Evolutionary conservation across 2,329 filamentous ascomycete genomes (phyloP).

Genomic region (Amauroascus niger): DNA sequence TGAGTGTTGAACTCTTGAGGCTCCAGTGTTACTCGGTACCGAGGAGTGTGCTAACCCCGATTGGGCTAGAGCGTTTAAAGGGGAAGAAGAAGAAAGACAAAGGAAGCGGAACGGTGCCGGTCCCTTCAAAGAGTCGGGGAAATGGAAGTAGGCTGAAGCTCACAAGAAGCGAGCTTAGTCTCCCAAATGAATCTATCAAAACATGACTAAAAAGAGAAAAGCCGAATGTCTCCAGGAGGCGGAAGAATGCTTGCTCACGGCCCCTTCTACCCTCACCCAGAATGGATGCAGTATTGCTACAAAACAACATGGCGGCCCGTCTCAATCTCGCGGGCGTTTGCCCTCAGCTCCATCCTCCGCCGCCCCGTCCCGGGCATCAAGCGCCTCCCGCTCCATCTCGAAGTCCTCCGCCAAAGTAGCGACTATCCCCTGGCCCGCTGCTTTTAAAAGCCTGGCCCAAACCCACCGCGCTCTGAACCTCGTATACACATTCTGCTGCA

Average conservation of each 20-base stretch:
- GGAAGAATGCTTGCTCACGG: not conserved
- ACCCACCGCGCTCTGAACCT: slow-evolving; percentile 80
- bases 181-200: not conserved
- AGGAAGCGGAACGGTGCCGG: not conserved
- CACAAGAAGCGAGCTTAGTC: not conserved
- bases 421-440: slow-evolving; percentile 61
- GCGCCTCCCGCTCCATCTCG: slow-evolving; percentile 16
- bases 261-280: not conserved
- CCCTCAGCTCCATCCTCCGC: slow-evolving; percentile 2
- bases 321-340: not conserved
- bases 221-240: slow-evolving; percentile 9
- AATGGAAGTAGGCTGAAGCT: not conserved
- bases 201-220: slow-evolving; percentile 15
- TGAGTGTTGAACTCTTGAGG: too few relatives aligned
- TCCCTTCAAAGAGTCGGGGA: not conserved
- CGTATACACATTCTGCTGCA: slow-evolving; percentile 90
- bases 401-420: slow-evolving; percentile 6
- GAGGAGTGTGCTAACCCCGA: too few relatives aligned
- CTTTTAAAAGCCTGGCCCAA: slow-evolving; percentile 62
- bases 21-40: too few relatives aligned
- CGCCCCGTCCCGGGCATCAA: slow-evolving; percentile 8
- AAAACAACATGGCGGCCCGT: slow-evolving; percentile 10
- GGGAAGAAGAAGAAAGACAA: too few relatives aligned
- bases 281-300: not conserved
- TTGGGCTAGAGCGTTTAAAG: too few relatives aligned